These are phyloP conservation scores for Solanum piurae DNA, from an alignment of 257 asterid genomes.

Conservation along the genomic window DNA sequence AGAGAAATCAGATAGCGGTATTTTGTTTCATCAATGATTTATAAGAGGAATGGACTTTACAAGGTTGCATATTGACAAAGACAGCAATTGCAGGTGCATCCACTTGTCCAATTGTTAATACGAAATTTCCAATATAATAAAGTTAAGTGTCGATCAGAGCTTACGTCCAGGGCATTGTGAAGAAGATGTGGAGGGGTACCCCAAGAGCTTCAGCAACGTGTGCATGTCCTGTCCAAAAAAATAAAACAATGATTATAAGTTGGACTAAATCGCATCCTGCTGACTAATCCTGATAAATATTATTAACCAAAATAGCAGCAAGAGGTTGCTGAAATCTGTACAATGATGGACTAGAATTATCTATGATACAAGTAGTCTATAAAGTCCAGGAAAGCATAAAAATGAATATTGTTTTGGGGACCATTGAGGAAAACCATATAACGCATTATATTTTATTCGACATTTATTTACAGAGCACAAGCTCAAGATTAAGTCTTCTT, in stretches of 20 bases:
- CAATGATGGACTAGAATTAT: neutral
- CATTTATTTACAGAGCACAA: neutral
- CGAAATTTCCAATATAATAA: neutral
- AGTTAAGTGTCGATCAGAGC: slow-evolving; percentile 10
- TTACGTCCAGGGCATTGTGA: slow-evolving; percentile 99
- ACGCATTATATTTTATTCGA: neutral
- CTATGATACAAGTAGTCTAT: neutral
- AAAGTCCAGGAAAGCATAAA: neutral
- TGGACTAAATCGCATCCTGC: neutral
- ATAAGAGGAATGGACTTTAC: neutral
- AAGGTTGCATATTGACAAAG: neutral
- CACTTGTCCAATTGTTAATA: neutral
- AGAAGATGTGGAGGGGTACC: slow-evolving; percentile 94
- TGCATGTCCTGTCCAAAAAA: slow-evolving; percentile 59
- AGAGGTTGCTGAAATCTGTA: neutral
- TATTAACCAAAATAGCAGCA: neutral
- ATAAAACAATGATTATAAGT: neutral
- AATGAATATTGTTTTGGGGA: neutral
- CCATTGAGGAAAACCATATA: neutral
- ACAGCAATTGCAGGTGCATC: neutral
- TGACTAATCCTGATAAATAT: neutral
- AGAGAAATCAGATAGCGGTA: neutral
- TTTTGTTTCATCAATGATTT: neutral
- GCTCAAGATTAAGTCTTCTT: neutral
- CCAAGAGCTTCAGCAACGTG: slow-evolving; percentile 98